These are phyloP conservation scores for Globisporangium acanthophoron DNA, from an alignment of 352 stramenopile genomes.

Conservation along the genomic window DNA sequence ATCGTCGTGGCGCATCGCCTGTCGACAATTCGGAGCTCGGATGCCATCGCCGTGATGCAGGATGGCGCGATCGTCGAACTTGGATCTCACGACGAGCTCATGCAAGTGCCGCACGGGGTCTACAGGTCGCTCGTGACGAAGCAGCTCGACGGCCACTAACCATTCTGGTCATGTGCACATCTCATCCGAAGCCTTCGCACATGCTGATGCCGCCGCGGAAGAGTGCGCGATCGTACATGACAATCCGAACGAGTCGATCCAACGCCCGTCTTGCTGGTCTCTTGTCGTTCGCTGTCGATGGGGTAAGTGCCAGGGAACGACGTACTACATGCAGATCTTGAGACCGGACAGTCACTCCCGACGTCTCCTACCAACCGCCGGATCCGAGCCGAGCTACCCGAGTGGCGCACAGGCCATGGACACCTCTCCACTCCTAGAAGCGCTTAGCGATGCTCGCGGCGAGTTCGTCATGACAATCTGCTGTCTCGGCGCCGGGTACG, in stretches of 20 bases:
- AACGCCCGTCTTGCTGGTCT: too few relatives aligned
- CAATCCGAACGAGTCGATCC: too few relatives aligned
- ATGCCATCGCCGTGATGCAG: conserved; percentile 84
- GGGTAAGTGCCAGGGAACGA: too few relatives aligned
- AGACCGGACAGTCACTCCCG: background rate
- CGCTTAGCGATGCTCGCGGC: conserved; percentile 17
- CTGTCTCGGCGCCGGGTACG: conserved; percentile 98
- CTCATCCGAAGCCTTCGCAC: background rate
- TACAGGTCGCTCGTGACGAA: conserved; percentile 17
- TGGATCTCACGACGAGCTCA: conserved; percentile 71
- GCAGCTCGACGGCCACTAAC: background rate
- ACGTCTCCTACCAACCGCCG: background rate
- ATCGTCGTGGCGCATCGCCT: conserved; percentile 86
- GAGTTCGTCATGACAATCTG: conserved; percentile 79
- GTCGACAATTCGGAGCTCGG: conserved; percentile 75
- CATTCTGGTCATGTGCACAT: background rate
- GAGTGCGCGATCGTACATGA: too few relatives aligned
- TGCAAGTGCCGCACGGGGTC: conserved; percentile 17
- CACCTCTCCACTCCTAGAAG: background rate
- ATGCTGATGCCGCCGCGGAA: background rate
- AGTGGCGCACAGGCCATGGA: background rate
- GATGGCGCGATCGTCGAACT: conserved; percentile 75
- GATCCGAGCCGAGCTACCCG: background rate
- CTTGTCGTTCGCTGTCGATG: too few relatives aligned
- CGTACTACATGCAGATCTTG: background rate